Base-by-base conservation (phyloP, 179 eudicot species). In the Spinacia oleracea region DNA sequence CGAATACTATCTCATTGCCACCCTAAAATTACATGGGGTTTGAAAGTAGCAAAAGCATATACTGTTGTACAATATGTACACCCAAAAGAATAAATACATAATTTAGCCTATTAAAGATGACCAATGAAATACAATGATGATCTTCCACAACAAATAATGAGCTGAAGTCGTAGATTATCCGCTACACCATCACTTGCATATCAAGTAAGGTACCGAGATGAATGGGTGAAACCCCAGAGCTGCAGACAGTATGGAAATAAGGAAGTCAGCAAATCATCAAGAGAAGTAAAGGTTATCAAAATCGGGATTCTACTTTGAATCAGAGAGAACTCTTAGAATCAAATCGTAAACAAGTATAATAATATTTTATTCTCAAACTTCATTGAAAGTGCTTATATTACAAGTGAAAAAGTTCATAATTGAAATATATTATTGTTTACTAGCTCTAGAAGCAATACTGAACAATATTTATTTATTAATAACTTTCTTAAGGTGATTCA, bases 171-270 rank as follows among this genome's bases (percentile, higher is more conserved):
- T n/a, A n/a, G 18, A 43, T 9, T 46, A 50, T 45, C 20, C 21
- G 55, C 34, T 12, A 10, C 60, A 32, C 45, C 75, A 51, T 51
- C 31, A 32, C 23, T 70, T 70, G 2, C 42, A 23, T 8, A 56
- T 85, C 84, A 91, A 69, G 45, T 53, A 23, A 84, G 80, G 82
- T 90, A 90, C 16, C 85, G 91, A 20, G 98, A 91, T 42, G 90
- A 83, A 83, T 93, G 95, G 46, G 90, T 80, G 82, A 93, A 95
- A 60, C 98, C 98, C 98, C 98, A 93, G 46, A 96, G 89, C 97
- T 96, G 97, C 91, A 86, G 48, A 73, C 4, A 58, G 75, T 46
- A 45, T 43, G 71, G 46, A 62, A 76, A 45, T 6, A 56, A n/a
- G n/a, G 40, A 55, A 76, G 15, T 71, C 25, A 79, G 82, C 70